These are phyloP conservation scores for Omphalotus olearius DNA, from an alignment of 1,284 basidiomycete genomes.

Conservation along the genomic window DNA sequence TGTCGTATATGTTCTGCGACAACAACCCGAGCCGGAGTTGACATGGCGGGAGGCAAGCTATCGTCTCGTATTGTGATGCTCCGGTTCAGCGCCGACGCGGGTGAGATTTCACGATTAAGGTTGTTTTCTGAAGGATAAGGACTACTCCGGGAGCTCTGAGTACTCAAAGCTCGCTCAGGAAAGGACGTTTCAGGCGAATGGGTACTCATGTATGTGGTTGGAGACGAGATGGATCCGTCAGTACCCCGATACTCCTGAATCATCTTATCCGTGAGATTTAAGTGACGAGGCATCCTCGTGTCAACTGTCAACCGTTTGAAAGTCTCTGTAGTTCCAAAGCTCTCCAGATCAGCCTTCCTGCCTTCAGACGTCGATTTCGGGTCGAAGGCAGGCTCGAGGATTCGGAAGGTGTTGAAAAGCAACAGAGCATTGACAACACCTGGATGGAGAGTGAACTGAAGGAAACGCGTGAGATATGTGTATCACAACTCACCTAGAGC, in stretches of 20 bases:
- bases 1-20: conserved; percentile 18
- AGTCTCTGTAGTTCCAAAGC: conserved; percentile 15
- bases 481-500: conserved; percentile 44
- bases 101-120: conserved; percentile 19
- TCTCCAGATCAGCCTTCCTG: conserved; percentile 10
- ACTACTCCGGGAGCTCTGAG: conserved; percentile 21
- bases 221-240: conserved; percentile 1
- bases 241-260: conserved; percentile 17
- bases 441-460: conserved; percentile 23
- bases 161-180: conserved; percentile 21
- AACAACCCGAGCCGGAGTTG: conserved; percentile 8
- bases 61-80: conserved; percentile 9
- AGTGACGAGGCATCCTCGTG: background rate
- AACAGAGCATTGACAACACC: conserved; percentile 60
- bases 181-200: conserved; percentile 5
- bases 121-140: conserved; percentile 31
- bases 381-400: conserved; percentile 52
- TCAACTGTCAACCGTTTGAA: conserved; percentile 9
- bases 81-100: conserved; percentile 1
- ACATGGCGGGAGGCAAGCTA: background rate
- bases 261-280: conserved; percentile 14
- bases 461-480: conserved; percentile 4
- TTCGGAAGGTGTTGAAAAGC: conserved; percentile 65
- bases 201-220: conserved; percentile 17
- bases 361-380: conserved; percentile 8